Conservation (phyloP, 495 filamentous ascomycete species). For the Penicillium riverlandense region DNA sequence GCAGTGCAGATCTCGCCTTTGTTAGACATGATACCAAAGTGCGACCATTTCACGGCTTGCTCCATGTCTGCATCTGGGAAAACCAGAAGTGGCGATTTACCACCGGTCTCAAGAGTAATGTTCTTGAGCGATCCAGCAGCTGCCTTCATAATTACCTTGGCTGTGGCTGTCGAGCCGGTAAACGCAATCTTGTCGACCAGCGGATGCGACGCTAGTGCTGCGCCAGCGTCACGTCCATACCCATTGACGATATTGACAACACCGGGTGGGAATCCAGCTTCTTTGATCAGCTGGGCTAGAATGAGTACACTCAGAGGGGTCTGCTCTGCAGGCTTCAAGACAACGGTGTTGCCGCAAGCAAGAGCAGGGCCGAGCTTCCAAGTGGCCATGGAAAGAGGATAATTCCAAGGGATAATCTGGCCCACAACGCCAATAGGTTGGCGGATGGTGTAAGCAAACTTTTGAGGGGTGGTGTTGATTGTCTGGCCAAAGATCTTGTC, state of each 20-base stretch:
- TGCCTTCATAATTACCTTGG: conserved; percentile 86
- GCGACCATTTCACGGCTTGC: conserved; percentile 82
- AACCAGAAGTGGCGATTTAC: conserved; percentile 78
- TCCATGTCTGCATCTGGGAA: conserved; percentile 87
- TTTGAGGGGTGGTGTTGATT: conserved; percentile 69
- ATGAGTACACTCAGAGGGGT: conserved; percentile 83
- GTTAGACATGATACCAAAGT: conserved; percentile 68
- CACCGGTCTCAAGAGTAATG: conserved; percentile 89
- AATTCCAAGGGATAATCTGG: conserved; percentile 83
- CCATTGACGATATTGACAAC: conserved; percentile 89
- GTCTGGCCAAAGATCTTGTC: conserved; percentile 91
- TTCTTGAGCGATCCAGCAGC: conserved; percentile 83
- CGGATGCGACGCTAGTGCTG: conserved; percentile 69
- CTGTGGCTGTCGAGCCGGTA: conserved; percentile 79
- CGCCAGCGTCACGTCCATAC: conserved; percentile 67
- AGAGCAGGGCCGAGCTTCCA: conserved; percentile 92
- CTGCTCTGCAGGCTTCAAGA: conserved; percentile 92
- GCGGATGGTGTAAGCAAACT: conserved; percentile 86
- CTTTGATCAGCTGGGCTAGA: conserved; percentile 70
- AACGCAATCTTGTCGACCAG: conserved; percentile 88
- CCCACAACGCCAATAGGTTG: conserved; percentile 89
- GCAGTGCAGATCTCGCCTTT: conserved; percentile 66
- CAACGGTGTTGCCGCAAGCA: conserved; percentile 80
- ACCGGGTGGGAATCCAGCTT: conserved; percentile 88
- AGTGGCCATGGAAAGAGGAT: conserved; percentile 78